phyloP scores from a whole-genome alignment of 2,329 filamentous ascomycete genomes.

The Colletotrichum brevisporum region DNA sequence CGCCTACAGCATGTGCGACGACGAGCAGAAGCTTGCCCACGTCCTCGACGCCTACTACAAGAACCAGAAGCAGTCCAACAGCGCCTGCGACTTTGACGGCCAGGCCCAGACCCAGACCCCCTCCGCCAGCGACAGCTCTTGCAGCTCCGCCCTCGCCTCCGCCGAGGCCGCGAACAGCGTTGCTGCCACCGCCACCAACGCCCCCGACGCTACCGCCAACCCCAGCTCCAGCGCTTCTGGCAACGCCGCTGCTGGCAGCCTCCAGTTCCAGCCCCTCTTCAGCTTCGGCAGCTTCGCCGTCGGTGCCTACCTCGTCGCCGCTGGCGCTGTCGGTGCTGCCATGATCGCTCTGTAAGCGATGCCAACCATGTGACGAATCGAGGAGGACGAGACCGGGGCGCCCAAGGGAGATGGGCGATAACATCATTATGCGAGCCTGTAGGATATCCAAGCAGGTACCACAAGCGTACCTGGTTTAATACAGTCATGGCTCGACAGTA shows the following conservation, averaged over 20 bases:
- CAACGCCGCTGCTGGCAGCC: conserved; percentile 43
- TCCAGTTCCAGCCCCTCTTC: conserved; percentile 57
- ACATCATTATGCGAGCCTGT: conserved; percentile 33
- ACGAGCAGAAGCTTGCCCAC: conserved; percentile 79
- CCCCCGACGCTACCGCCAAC: conserved; percentile 50
- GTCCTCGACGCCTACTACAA: conserved; percentile 82
- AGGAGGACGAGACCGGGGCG: conserved; percentile 18
- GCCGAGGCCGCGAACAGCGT: conserved; percentile 71
- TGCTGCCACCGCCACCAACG: conserved; percentile 62
- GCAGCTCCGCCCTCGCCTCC: conserved; percentile 70
- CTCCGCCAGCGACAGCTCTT: conserved; percentile 63
- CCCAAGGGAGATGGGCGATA: conserved; percentile 10
- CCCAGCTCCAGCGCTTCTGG: conserved; percentile 33
- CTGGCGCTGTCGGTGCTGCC: conserved; percentile 65
- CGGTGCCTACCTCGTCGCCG: conserved; percentile 66
- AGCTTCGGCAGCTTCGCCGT: conserved; percentile 63
- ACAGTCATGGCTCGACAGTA: conserved; percentile 37
- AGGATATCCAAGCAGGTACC: conserved; percentile 34
- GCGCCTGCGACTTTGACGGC: conserved; percentile 81
- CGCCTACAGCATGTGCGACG: conserved; percentile 82
- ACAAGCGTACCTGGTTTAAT: conserved; percentile 32
- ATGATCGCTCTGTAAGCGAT: conserved; percentile 67
- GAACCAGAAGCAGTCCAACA: conserved; percentile 63
- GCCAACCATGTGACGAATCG: conserved; percentile 5
- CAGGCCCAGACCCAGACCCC: conserved; percentile 70